Base-by-base conservation (phyloP, 129 eudicot genomes). In the Cynara cardunculus region DNA sequence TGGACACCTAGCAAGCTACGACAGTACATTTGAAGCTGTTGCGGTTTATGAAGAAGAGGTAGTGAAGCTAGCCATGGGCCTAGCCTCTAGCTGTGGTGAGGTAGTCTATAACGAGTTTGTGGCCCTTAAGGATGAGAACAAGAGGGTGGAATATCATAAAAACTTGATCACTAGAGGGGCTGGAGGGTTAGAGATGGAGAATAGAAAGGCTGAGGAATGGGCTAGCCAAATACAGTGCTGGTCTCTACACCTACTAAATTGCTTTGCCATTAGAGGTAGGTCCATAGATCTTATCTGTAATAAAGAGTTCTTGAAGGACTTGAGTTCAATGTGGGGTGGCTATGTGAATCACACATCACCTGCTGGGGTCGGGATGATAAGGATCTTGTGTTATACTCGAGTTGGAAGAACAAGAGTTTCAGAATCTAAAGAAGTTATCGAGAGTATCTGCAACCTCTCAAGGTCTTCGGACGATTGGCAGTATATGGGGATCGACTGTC, bases 391-490 rank as follows among this genome's bases (percentile, higher is more conserved):
- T 84, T 87, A 91, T 64, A 85, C 78, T 37, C 86, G 77, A 83
- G 22, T 34, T 61, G 98, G 98, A 71, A 89, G 98, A 83, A 68
- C n/a, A 39, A 73, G 82, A 22, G 72, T 89, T 71, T 87, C 90
- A 10, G 87, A 85, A 73, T 91, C 87, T 10, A 72, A 75, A 25
- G 70, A 82, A 66, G 89, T 90, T 32, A 28, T 94, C 4, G 80
- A 82, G 62, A 83, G 76, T 83, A 87, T 94, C 4, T 91, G 98
- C 83, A 89, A 89, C 64, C 86, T 92, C 61, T 81, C 93, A 2
- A 88, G 95, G 69, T 94, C 98, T 64, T 94, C 96, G 2, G 98
- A 94, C 85, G 97, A 91, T 86, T 94, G 98, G 98, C 98, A 91
- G 61, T 94, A 91, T 67, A 90, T 94, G 92, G 98, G 88, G 25